Base-by-base conservation (phyloP, 176 grass and related monocot species). In the Oryza meridionalis region DNA sequence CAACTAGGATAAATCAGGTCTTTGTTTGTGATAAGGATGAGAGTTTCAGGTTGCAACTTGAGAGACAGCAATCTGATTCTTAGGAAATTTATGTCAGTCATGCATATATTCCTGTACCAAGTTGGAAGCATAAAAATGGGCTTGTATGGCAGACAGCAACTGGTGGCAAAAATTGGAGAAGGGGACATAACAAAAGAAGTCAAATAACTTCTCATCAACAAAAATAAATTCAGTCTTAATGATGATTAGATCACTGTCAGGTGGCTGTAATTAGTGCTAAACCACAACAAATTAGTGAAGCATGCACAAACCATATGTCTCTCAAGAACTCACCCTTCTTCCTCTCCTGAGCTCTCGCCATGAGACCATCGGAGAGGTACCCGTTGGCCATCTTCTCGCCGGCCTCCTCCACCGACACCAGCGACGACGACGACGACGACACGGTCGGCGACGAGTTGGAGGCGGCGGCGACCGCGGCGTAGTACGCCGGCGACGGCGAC, bases 371-470 rank as follows among this genome's bases (percentile, higher is more conserved):
- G 26, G 95, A 94, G 75, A 97, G 78, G 88, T 94, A 97, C 2
- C 92, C 95, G 65, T 81, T 87, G 58, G 88, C 44, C 46, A 92
- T 53, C 95, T 83, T 92, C 78, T 91, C 90, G 10, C 84, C 55
- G 70, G 35, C 68, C 86, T 97, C 90, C 22, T 94, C 95, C 33
- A 92, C 84, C 6, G 95, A 97, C 2, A 92, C 92, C 17, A 93
- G 90, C 53, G 95, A 94, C 58, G 90, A 97, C 2, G 92, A 97
- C 2, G 92, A 90, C 2, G 95, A 82, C 2, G 95, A 94, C 44
- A 70, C 86, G 9, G 92, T 89, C 67, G 92, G 87, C 11, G 90
- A 92, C 2, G 82, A 88, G 83, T 84, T 88, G 11, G 82, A 76
- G n/a, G 82, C 89, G 62, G 76, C 33, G 33, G 4, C 73, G 0